Base-by-base conservation (phyloP, 2,329 filamentous ascomycete species). In the Teratosphaeria gauchensis region DNA sequence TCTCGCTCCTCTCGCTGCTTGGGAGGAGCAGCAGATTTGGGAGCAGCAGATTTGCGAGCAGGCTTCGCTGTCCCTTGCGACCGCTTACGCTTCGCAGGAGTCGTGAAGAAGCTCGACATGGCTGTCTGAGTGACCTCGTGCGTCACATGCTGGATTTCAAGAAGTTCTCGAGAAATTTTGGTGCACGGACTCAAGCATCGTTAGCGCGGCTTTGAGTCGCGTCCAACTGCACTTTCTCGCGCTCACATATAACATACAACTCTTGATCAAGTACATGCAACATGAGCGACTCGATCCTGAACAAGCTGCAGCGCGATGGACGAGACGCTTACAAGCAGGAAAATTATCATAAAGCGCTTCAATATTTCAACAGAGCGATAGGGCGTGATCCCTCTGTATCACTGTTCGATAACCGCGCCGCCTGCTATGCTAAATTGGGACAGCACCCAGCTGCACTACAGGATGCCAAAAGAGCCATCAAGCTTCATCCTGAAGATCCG, bases 61-160 rank as follows among this genome's bases (percentile, higher is more conserved):
- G 87, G 73, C 85, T 32, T 31, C n/a, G 33, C 35, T 19, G 51
- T n/a, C 21, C 85, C 79, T 58, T 77, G 74, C 6, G 78, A 69
- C 68, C 94, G 82, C 82, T 97, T 97, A 78, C 89, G 90, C 71
- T 92, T 88, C 55, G 88, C 88, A 5, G 94, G 91, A 46, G 87
- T 79, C 56, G 92, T 96, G 76, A 99, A 99, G 76, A 97, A 99
- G 46, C 92, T 96, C 69, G 92, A 95, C 92, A 95, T 95, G 51
- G 57, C 46, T 48, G 16, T 21, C 42, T 48, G 42, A 21, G 42
- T 16, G 2, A 19, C 16, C n/a, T 48, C 42, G 16, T 21, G n/a
- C 19, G n/a, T 21, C 42, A 48, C 42, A 24, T 21, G 42, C n/a
- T 8, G 42, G 8, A 48, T 6, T 8, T 48, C n/a, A 21, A 48